Evolutionary conservation across 2,329 filamentous ascomycete species (phyloP), one percentile per base, ranked within the genome.

Genomic region (Leptographium wingfieldii): DNA sequence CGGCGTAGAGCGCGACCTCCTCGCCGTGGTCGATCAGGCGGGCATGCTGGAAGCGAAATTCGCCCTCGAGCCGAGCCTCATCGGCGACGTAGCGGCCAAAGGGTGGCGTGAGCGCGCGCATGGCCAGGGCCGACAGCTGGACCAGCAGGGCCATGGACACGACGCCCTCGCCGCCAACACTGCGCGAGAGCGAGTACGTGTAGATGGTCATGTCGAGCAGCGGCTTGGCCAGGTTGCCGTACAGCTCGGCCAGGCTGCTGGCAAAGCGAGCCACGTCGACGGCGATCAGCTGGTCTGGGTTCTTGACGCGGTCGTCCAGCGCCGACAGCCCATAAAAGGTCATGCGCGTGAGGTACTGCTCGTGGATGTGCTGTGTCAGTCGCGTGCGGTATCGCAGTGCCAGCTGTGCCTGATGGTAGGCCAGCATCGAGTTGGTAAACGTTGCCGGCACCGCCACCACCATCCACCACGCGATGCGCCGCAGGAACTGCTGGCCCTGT

Each of bases 11-110:
- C 1, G 94, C 94, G 5, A 99, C 83, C 71, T 99, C 94, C 71
- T 99, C 94, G 69, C 88, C 90, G 70, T 96, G 92, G 72, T 99
- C 92, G 68, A 99, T 97, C 54, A 99, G 78, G 58, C 94, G 82
- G 2, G 90, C 94, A 74, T 99, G 94, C 69, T 95, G 88, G 74
- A 95, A 96, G 63, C 94, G 82, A 75, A 97, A 99, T 70, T 99
- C 94, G 64, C 94, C 94, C 73, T 99, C 94, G 25, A 99, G 73
- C 49, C 90, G 82, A 40, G 94, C 92, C 73, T 99, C 94, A 68
- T 99, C 94, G 38, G 94, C 94, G 22, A 99, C 94, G 68, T 95
- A 99, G 80, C 91, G 95, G 61, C 94, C 94, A 68, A 99, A 99
- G 0, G 94, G 94, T 5, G 94, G 94, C 0, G 94, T 97, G 35